Base-by-base conservation (phyloP, 2,329 filamentous ascomycete species). In the Blastomyces percursus region DNA sequence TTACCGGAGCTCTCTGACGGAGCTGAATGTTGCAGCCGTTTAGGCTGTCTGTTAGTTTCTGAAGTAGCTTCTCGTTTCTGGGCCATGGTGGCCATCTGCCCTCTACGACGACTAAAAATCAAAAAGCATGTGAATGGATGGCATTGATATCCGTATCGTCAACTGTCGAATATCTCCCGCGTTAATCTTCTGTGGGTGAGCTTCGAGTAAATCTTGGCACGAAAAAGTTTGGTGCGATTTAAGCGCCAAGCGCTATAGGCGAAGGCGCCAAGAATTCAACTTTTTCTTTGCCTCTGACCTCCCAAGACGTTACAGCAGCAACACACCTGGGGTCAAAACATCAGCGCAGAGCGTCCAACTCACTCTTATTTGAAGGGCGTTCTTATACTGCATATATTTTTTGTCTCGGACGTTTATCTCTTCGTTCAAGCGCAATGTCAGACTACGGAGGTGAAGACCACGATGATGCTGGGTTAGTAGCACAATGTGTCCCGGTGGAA, bases 361-460 rank as follows among this genome's bases (percentile, higher is more conserved):
- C 21, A 8, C 21, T 16, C 54, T 14, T 12, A 11, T 27, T 21
- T 59, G 24, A 48, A 27, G 27, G 19, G 24, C 24, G 8, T 27
- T 32, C 12, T n/a, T 32, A 46, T n/a, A 3, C 32, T 35, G 24
- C 21, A 48, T 59, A 58, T 30, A 65, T 55, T 42, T 65, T 65
- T 60, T 66, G 62, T 38, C 62, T 59, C 63, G 60, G 59, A 57
- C 56, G 62, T 59, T 61, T 60, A 24, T 57, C 57, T 61, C 46
- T 61, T n/a, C 61, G 27, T 40, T 40, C 32, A 16, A 24, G 60
- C 71, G 73, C 64, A 58, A 90, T 91, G 88, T 91, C 87, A 76
- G 87, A 90, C 77, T 86, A 86, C 77, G 87, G 87, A 71, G 83
- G 87, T 69, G 84, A 87, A 69, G 84, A 85, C 71, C 81, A 79